Evolutionary conservation across 345 rosid species (phyloP), one percentile per base, ranked within the genome.

Genomic region (rapeseed (Brassica napus)): DNA sequence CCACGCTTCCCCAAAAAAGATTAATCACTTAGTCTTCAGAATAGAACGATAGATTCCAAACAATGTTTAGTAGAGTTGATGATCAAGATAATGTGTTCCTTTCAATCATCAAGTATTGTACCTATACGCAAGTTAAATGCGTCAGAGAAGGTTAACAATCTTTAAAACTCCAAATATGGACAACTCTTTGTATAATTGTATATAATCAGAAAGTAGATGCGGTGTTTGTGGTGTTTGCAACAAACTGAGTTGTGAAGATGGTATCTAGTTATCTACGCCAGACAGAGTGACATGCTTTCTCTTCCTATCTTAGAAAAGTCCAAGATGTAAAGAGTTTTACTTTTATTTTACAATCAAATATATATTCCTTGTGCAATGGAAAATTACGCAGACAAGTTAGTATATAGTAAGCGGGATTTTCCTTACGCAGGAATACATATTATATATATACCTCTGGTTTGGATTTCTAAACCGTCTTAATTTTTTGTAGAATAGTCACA

Each of bases 1-100:
- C 68, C 69, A 79, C 74, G 74, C 82, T 18, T 79, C 74, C 69
- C 7, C 52, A 44, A 79, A 66, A 79, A 67, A 23, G 31, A 42
- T 59, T 61, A 72, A 34, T 70, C 44, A 71, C 72, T 71, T 37
- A 21, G 26, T 23, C 47, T 71, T 78, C 59, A 64, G 65, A 64
- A 9, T 15, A 9, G 34, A 39, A 57, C 37, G 64, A 77, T 47
- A 32, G 0, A 28, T 42, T 47, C 61, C 47, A 42, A 47, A 65
- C 18, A 63, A 64, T 71, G 67, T 65, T 2, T 2, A 35, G n/a
- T 24, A 7, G 58, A 72, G 6, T 55, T 71, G 26, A 72, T 65
- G 68, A 63, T 62, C 10, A 63, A 47, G 7, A 31, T 39, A 32
- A 0, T 69, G 35, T 49, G 42, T 3, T 37, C 54, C 42, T 66